These are phyloP conservation scores for Casuarina equisetifolia DNA, from an alignment of 306 rosid genomes.

Conservation along the genomic window DNA sequence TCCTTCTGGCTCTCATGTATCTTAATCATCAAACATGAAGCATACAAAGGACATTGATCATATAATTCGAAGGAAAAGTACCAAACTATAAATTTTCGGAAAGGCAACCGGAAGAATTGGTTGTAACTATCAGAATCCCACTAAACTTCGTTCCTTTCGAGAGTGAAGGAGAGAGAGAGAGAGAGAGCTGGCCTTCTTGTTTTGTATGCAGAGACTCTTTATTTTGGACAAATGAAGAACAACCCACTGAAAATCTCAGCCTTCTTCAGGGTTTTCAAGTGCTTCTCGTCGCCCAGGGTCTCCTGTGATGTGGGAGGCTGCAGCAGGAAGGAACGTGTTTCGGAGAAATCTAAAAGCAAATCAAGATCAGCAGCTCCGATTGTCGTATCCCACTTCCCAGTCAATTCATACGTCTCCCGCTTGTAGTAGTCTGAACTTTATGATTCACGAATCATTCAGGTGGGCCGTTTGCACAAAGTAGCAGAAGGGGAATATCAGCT, in stretches of 20 bases:
- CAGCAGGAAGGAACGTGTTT: background rate
- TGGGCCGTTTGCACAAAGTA: no score
- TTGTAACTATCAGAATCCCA: constrained; percentile 46
- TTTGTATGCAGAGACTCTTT: constrained; percentile 20
- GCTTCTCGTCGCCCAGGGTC: no score
- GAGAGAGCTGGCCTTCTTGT: constrained; percentile 2
- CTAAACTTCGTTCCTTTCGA: constrained; percentile 19
- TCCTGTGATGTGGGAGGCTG: no score
- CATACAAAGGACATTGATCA: constrained; percentile 22
- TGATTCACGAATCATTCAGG: background rate
- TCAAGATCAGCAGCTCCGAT: constrained; percentile 15
- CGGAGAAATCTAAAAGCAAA: background rate
- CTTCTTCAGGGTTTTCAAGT: no score
- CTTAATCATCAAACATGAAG: constrained; percentile 17
- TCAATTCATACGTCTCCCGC: constrained; percentile 15
- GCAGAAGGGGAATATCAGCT: no score
- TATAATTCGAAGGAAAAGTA: constrained; percentile 16
- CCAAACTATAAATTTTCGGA: constrained; percentile 42
- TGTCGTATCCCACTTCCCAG: constrained; percentile 16
- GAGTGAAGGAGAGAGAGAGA: background rate
- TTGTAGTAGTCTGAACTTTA: background rate
- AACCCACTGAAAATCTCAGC: constrained; percentile 7
- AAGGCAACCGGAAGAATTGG: constrained; percentile 29
- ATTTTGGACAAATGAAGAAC: constrained; percentile 33
- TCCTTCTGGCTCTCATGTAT: constrained; percentile 12